Base-by-base conservation (phyloP, 805 yeast genomes). In the Candida xyloterini region DNA sequence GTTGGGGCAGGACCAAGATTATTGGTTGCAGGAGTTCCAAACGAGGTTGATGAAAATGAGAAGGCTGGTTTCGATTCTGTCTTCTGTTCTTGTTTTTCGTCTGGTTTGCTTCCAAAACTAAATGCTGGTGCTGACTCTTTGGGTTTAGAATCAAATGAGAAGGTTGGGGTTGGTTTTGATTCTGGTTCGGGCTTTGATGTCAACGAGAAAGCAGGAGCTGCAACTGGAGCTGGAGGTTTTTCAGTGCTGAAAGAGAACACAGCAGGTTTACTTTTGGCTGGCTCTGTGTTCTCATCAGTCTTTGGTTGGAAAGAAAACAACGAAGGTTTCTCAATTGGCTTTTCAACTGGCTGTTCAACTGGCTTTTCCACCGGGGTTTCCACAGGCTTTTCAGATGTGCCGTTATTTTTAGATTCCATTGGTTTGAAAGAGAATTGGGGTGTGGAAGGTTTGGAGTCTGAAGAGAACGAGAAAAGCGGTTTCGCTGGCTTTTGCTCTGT, bases 21-120 rank as follows among this genome's bases (percentile, higher is more conserved):
- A 5, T 22, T n/a, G 20, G 13, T n/a, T 6, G 23, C 10, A 6
- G 33, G 15, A 16, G 20, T 21, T 15, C 14, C 11, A 14, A 23
- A 23, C 7, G 25, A 11, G 7, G 25, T 23, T 4, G 25, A 23
- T 5, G 25, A 23, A 13, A 26, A 26, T n/a, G 13, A 13, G 11
- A 26, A 26, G 7, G 28, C 28, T 7, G 28, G 28, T 15, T 26
- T n/a, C 4, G 28, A 13, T 3, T n/a, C 15, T 7, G 28, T n/a
- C 13, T 26, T n/a, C 4, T 11, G 3, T 4, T n/a, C 28, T 13
- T 9, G 28, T 26, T 26, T n/a, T 4, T 7, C 10, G 3, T n/a
- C 28, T 5, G 28, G 15, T 26, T 26, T n/a, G 15, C 30, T 18
- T 5, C 49, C 46, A 38, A 50, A 45, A 4, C 46, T 22, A 30